Percentiles rank a stretch among this genome's conserved stretches.
Conservation (phyloP, 257 asterid genomes). For the Solanum pinnatisectum region DNA sequence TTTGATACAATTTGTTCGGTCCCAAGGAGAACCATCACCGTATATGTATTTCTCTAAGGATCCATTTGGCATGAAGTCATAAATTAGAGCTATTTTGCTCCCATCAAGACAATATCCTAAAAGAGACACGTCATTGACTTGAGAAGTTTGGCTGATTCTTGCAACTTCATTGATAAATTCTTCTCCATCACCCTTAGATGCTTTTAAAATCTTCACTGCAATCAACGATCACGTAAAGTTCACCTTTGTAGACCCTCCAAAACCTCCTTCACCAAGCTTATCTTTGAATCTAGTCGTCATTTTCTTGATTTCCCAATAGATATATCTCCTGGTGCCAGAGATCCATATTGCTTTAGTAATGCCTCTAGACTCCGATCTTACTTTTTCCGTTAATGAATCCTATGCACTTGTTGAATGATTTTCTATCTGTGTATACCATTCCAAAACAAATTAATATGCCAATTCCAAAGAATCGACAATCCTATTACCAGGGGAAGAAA, state of each 20-base stretch:
- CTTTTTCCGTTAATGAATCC: neutral
- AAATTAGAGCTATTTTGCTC: constrained; percentile 14
- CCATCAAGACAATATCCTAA: constrained; percentile 20
- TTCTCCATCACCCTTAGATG: constrained; percentile 8
- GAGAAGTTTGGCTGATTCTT: constrained; percentile 12
- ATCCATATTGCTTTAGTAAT: neutral
- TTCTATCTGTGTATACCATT: neutral
- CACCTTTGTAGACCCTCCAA: constrained; percentile 10
- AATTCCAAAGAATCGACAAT: neutral
- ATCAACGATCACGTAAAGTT: neutral
- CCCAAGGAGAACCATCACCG: neutral
- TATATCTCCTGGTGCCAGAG: neutral
- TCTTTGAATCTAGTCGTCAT: neutral
- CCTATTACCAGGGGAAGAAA: neutral
- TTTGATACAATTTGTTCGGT: neutral
- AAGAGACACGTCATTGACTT: constrained; percentile 13
- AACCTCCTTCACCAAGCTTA: constrained; percentile 15
- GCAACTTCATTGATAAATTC: constrained; percentile 23
- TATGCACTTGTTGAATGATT: neutral
- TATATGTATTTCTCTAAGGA: constrained; percentile 14
- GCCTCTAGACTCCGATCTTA: neutral
- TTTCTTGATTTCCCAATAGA: neutral
- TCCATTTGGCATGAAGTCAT: constrained; percentile 29
- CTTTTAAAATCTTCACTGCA: constrained; percentile 20
- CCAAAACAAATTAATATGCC: neutral